Conservation (phyloP, 768 basidiomycete species). For the Leucogyrophana mollusca region DNA sequence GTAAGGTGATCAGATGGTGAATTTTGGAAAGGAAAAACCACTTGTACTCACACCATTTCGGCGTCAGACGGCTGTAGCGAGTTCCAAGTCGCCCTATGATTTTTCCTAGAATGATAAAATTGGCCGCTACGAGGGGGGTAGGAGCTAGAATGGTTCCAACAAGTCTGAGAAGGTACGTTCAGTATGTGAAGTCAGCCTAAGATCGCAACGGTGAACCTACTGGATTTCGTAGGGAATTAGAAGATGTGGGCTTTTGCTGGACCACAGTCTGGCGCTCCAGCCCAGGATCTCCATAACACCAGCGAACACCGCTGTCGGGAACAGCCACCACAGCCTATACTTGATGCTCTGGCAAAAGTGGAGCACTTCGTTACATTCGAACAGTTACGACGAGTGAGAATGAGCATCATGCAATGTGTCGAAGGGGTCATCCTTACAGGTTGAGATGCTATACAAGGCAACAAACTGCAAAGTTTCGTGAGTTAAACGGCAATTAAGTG, state of each 20-base stretch:
- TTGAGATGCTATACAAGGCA: slow-evolving; percentile 39
- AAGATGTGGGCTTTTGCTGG: slow-evolving; percentile 23
- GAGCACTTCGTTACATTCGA: slow-evolving; percentile 30
- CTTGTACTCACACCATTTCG: slow-evolving; percentile 22
- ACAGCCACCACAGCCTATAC: slow-evolving; percentile 50
- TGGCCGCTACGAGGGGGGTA: slow-evolving; percentile 55
- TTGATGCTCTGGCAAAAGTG: slow-evolving; percentile 46
- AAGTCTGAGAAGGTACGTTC: slow-evolving; percentile 14
- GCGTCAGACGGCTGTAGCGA: slow-evolving; percentile 48
- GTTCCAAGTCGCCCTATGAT: slow-evolving; percentile 44
- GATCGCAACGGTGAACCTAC: slow-evolving; percentile 22
- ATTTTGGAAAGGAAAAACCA: neutral
- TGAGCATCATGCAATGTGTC: neutral
- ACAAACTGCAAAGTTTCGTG: slow-evolving; percentile 26
- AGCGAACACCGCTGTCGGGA: slow-evolving; percentile 46
- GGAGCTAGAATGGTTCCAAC: slow-evolving; percentile 50
- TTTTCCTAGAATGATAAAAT: slow-evolving; percentile 51
- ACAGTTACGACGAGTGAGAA: neutral
- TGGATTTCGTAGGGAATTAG: slow-evolving; percentile 42
- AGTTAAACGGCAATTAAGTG: neutral
- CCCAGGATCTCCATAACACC: slow-evolving; percentile 52
- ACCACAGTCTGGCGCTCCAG: slow-evolving; percentile 58
- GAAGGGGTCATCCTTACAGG: slow-evolving; percentile 25
- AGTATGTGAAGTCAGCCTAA: too few relatives aligned
- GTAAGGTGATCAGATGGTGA: neutral